Conservation (phyloP, 2,329 filamentous ascomycete genomes). For the Epichloe festucae region DNA sequence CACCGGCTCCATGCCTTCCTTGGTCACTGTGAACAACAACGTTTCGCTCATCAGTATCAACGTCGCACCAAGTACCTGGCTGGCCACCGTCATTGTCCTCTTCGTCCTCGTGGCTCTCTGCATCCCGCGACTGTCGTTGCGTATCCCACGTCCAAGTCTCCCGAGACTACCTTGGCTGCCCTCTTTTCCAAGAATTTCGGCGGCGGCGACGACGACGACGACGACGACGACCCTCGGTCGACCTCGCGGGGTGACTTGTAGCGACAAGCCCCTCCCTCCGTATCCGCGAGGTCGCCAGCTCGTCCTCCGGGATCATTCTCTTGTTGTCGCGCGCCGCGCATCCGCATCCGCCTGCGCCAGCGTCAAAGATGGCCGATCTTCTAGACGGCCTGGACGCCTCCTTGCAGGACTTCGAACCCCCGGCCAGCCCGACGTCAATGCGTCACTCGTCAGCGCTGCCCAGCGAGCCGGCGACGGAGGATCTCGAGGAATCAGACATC, state of each 20-base stretch:
- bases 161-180: slow-evolving; percentile 14
- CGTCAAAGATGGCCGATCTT: slow-evolving; percentile 19
- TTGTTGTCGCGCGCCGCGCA: slow-evolving; percentile 11
- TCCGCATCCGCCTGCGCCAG: neutral
- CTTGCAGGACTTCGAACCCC: slow-evolving; percentile 42
- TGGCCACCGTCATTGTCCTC: slow-evolving; percentile 35
- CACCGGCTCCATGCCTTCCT: slow-evolving; percentile 39
- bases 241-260: slow-evolving; percentile 6
- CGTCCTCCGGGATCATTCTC: slow-evolving; percentile 20
- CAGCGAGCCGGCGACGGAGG: slow-evolving; percentile 23
- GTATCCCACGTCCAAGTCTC: slow-evolving; percentile 23
- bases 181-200: neutral
- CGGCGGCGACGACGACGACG: neutral
- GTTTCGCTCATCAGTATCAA: slow-evolving; percentile 46
- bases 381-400: slow-evolving; percentile 36
- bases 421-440: slow-evolving; percentile 23
- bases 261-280: slow-evolving; percentile 16
- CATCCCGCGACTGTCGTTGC: slow-evolving; percentile 22
- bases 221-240: slow-evolving; percentile 3
- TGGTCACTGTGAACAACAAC: slow-evolving; percentile 49
- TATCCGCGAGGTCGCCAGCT: slow-evolving; percentile 15
- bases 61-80: slow-evolving; percentile 44
- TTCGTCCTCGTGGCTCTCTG: slow-evolving; percentile 40
- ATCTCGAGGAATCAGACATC: slow-evolving; percentile 31
- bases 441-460: slow-evolving; percentile 19